phyloP scores from a whole-genome alignment of 2,329 filamentous ascomycete genomes.

The Nigrospora osmanthi region DNA sequence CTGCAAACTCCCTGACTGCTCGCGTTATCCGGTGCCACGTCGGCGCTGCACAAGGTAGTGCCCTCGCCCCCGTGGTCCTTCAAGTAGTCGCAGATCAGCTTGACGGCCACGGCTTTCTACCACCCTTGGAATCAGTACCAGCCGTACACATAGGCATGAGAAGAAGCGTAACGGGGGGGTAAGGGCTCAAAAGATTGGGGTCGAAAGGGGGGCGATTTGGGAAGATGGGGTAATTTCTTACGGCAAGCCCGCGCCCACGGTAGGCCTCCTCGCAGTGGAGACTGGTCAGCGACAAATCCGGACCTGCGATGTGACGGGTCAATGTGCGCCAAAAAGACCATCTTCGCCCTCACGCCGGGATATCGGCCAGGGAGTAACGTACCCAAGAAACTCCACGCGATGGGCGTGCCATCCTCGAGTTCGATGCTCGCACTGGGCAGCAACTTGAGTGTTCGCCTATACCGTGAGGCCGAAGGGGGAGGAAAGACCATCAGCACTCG shows the following conservation, averaged over 20 bases:
- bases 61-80: slow-evolving; percentile 36
- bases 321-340: not conserved
- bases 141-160: no score
- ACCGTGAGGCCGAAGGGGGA: not conserved
- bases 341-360: no score
- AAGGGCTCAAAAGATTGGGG: no score
- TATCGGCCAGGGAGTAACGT: slow-evolving; percentile 8
- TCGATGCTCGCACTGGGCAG: slow-evolving; percentile 41
- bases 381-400: slow-evolving; percentile 60
- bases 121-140: no score
- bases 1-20: slow-evolving; percentile 55
- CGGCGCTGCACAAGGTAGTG: slow-evolving; percentile 44
- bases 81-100: slow-evolving; percentile 45
- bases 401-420: slow-evolving; percentile 33
- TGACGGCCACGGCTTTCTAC: slow-evolving; percentile 46
- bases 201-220: no score
- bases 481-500: not conserved
- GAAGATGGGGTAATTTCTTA: no score
- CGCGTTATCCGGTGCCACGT: slow-evolving; percentile 54
- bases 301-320: slow-evolving; percentile 24
- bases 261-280: slow-evolving; percentile 54
- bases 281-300: slow-evolving; percentile 53
- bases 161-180: no score
- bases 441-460: slow-evolving; percentile 30
- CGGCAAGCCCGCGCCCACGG: slow-evolving; percentile 52